phyloP scores from a whole-genome alignment of 2,329 filamentous ascomycete genomes.

The Penicillium thymicola region DNA sequence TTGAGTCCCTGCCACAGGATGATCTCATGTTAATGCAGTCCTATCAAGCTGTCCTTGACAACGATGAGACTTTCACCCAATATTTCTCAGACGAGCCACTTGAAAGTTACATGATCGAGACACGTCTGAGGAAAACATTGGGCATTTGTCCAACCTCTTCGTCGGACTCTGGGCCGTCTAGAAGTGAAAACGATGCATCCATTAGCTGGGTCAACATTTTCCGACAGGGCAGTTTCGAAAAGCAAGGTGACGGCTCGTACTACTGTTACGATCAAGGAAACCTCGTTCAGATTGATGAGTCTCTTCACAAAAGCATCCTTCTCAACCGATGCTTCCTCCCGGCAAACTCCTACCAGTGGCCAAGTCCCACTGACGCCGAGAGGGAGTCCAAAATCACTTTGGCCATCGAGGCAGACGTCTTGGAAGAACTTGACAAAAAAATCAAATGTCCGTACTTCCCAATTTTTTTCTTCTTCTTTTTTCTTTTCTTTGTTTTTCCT shows the following conservation, averaged over 20 bases:
- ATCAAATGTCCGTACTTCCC: slow-evolving; percentile 1
- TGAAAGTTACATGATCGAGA: slow-evolving; percentile 2
- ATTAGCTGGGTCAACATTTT: slow-evolving; percentile 7
- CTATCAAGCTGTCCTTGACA: slow-evolving; percentile 4
- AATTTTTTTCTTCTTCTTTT: no score
- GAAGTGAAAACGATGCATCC: background rate
- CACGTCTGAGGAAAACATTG: background rate
- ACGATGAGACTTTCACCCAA: slow-evolving; percentile 5
- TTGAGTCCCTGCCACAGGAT: background rate
- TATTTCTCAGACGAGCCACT: slow-evolving; percentile 1
- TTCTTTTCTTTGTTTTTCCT: no score
- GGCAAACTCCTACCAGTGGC: background rate
- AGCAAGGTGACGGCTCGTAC: background rate
- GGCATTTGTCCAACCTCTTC: background rate
- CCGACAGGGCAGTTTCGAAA: slow-evolving; percentile 1
- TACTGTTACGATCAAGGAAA: background rate
- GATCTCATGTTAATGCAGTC: background rate
- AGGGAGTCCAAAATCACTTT: background rate
- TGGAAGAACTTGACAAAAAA: background rate
- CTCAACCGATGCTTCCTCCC: slow-evolving; percentile 1
- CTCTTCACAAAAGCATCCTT: background rate
- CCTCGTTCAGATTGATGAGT: background rate
- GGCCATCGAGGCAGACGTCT: slow-evolving; percentile 1
- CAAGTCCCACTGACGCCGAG: background rate
- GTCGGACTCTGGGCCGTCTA: background rate